A percentile compares a stretch with the other conserved stretches of the same genome.
Evolutionary conservation across 306 rosid genomes (phyloP).

Genomic region (Corylus americana): DNA sequence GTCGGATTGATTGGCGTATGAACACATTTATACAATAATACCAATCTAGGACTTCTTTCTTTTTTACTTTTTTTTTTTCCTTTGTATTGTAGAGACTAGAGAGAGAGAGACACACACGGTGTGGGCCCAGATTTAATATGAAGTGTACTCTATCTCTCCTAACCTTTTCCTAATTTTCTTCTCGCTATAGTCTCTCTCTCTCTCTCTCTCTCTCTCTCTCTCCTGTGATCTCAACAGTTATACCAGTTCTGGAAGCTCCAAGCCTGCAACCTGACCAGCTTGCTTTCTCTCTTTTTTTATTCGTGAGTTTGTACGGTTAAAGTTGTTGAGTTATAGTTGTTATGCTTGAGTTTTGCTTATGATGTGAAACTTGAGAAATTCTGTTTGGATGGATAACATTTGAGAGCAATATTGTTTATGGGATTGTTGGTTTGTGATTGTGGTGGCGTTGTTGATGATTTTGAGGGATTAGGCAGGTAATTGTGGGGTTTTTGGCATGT

Average conservation of each 20-base stretch:
- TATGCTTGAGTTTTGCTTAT: constrained; percentile 25
- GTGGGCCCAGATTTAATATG: constrained; percentile 8
- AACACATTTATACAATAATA: not conserved
- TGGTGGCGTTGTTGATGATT: constrained; percentile 15
- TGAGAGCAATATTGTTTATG: constrained; percentile 16
- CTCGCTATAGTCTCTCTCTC: constrained; percentile 19
- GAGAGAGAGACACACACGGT: constrained; percentile 1
- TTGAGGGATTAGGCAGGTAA: constrained; percentile 9
- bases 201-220: constrained; percentile 18
- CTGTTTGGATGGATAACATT: not conserved
- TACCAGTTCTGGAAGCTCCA: not conserved
- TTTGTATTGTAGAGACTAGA: not conserved
- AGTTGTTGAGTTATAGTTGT: not conserved
- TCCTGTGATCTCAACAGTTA: constrained; percentile 7
- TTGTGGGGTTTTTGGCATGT: constrained; percentile 37
- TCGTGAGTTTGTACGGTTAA: constrained; percentile 2
- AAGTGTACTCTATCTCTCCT: constrained; percentile 36
- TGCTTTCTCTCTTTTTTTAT: constrained; percentile 5
- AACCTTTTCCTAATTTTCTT: constrained; percentile 53
- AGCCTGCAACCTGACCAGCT: not conserved
- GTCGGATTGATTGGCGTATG: not conserved
- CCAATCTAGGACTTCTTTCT: not conserved
- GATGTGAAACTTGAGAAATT: constrained; percentile 9
- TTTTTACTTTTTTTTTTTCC: not conserved
- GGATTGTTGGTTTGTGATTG: constrained; percentile 28